Evolutionary conservation across 371 early-diverging fungal species (phyloP).

Genomic region (Sporodiniella umbellata): DNA sequence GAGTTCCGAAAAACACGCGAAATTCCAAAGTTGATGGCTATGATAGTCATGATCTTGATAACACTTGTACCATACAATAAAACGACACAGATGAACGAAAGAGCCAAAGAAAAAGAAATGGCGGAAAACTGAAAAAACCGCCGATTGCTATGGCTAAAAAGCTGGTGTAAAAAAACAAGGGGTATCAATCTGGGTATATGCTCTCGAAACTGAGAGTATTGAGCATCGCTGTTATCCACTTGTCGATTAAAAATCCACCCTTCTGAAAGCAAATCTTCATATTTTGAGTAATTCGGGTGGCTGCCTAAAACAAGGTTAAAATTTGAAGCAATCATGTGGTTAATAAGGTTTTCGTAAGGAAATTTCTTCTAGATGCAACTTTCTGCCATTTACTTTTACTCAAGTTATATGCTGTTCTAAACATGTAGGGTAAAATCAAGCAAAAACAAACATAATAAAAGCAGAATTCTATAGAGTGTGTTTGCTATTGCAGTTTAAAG

Average conservation of each 20-base stretch:
- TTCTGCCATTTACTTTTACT: slow-evolving; percentile 56
- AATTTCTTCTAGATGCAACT: too few species aligned
- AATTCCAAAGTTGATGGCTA: slow-evolving; percentile 61
- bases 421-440: slow-evolving; percentile 62
- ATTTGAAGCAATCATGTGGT: neutral
- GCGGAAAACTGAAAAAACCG: slow-evolving; percentile 11
- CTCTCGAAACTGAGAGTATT: slow-evolving; percentile 78
- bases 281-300: slow-evolving; percentile 56
- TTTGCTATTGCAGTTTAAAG: neutral
- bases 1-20: slow-evolving; percentile 50
- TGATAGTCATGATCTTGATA: slow-evolving; percentile 68
- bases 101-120: slow-evolving; percentile 46
- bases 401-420: slow-evolving; percentile 56
- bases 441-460: slow-evolving; percentile 65
- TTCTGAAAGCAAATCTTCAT: slow-evolving; percentile 50
- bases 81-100: slow-evolving; percentile 61
- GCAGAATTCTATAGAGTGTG: slow-evolving; percentile 57
- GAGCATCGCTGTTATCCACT: slow-evolving; percentile 85
- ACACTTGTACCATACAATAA: slow-evolving; percentile 54
- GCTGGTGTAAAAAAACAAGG: slow-evolving; percentile 49
- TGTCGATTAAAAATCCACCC: slow-evolving; percentile 65
- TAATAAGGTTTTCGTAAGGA: neutral
- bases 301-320: slow-evolving; percentile 33
- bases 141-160: slow-evolving; percentile 45
- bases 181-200: slow-evolving; percentile 62